phyloP scores from a whole-genome alignment of 192 early-diverging fungal genomes.

The Tieghemiomyces parasiticus region DNA sequence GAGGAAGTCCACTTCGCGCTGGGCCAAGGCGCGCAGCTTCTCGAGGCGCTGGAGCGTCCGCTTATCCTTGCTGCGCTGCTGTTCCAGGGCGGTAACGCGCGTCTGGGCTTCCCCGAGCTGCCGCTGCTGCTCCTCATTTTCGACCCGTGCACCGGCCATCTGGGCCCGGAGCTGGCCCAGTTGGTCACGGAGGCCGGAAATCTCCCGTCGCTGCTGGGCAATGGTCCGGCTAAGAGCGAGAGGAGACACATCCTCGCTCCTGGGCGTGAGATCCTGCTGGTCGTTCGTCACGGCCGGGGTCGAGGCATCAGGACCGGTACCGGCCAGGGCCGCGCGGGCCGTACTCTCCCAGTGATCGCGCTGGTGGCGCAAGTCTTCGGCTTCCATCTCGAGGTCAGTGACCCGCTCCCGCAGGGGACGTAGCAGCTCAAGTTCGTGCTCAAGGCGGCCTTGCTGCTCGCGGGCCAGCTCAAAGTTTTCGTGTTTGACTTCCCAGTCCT shows the following conservation, averaged over 20 bases:
- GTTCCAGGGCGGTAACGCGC: constrained; percentile 12
- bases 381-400: constrained; percentile 30
- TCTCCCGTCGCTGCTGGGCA: constrained; percentile 28
- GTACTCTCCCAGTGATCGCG: constrained; percentile 46
- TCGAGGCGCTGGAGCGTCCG: constrained; percentile 21
- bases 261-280: too few species aligned
- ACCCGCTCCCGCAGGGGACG: constrained; percentile 22
- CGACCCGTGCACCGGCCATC: constrained; percentile 16
- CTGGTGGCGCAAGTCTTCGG: constrained; percentile 29
- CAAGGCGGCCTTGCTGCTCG: constrained; percentile 22
- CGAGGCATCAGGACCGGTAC: too few species aligned
- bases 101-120: constrained; percentile 4
- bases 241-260: too few species aligned
- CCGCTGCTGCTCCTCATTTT: constrained; percentile 16
- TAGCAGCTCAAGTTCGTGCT: constrained; percentile 16
- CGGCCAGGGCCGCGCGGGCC: too few species aligned
- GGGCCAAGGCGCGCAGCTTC: constrained; percentile 31
- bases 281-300: too few species aligned
- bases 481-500: constrained; percentile 12
- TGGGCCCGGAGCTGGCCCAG: constrained; percentile 23
- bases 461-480: constrained; percentile 18
- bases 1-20: constrained; percentile 43
- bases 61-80: constrained; percentile 15
- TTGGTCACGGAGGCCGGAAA: constrained; percentile 21
- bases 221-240: too few species aligned